phyloP scores from a whole-genome alignment of 805 yeast genomes.

The Komagataella mondaviorum region DNA sequence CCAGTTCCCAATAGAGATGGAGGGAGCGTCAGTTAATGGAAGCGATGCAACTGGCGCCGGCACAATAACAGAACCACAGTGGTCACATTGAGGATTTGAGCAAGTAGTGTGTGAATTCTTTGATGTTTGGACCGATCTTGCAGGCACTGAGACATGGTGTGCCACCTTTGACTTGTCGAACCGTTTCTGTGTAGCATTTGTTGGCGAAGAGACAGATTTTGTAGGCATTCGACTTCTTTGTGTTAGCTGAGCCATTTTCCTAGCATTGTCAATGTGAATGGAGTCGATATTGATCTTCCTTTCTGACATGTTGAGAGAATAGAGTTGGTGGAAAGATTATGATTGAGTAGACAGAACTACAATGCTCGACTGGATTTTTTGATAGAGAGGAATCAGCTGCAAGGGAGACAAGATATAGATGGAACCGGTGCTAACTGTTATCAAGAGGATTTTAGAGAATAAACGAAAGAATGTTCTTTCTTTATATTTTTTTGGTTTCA shows the following conservation, averaged over 20 bases:
- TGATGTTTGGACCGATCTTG: slow-evolving; percentile 1
- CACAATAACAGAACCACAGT: slow-evolving; percentile 64
- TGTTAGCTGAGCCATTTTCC: slow-evolving; percentile 44
- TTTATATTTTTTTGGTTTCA: too few species aligned
- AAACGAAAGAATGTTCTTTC: too few species aligned
- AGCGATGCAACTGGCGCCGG: slow-evolving; percentile 59
- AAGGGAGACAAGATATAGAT: not conserved
- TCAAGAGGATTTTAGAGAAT: not conserved
- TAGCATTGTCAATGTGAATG: slow-evolving; percentile 43
- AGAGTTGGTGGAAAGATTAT: not conserved
- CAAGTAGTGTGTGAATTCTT: slow-evolving; percentile 3
- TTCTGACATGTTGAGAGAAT: not conserved
- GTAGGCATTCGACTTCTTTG: slow-evolving; percentile 26
- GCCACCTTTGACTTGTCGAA: not conserved
- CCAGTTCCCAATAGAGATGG: slow-evolving; percentile 67
- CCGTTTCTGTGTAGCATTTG: not conserved
- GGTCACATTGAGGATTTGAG: slow-evolving; percentile 28
- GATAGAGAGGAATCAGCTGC: not conserved
- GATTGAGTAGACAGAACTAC: not conserved
- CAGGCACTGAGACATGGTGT: slow-evolving; percentile 7
- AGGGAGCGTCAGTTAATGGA: slow-evolving; percentile 54
- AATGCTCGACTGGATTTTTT: not conserved
- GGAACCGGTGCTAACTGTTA: not conserved
- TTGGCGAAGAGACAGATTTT: not conserved
- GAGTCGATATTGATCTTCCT: slow-evolving; percentile 23